phyloP scores from a whole-genome alignment of 345 rosid species.

The Reutealis trisperma region DNA sequence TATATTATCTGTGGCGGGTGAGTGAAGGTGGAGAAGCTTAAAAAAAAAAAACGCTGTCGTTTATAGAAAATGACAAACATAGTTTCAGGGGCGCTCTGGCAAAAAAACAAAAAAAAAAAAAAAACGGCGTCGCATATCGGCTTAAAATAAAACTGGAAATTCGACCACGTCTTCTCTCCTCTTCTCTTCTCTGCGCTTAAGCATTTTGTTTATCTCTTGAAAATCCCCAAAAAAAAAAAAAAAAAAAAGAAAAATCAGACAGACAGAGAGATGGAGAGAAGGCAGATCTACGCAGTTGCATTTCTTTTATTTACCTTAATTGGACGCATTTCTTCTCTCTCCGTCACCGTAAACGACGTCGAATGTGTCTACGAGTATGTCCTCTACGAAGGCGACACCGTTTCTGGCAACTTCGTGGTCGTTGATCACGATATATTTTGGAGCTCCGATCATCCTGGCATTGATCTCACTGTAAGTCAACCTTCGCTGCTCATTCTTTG shows the following conservation, averaged over 20 bases:
- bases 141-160: too few relatives aligned
- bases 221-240: background rate
- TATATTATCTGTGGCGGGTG: too few relatives aligned
- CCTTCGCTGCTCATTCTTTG: background rate
- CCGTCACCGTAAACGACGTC: slow-evolving; percentile 81
- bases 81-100: too few relatives aligned
- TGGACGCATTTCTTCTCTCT: slow-evolving; percentile 57
- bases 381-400: slow-evolving; percentile 83
- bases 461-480: slow-evolving; percentile 71
- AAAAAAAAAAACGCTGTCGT: background rate
- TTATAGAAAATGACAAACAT: too few relatives aligned
- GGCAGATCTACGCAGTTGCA: slow-evolving; percentile 34
- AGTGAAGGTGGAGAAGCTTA: too few relatives aligned
- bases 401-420: slow-evolving; percentile 95
- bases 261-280: slow-evolving; percentile 20
- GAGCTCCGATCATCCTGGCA: slow-evolving; percentile 96
- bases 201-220: background rate
- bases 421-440: slow-evolving; percentile 99
- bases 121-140: slow-evolving; percentile 1
- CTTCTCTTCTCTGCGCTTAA: too few relatives aligned
- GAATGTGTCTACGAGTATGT: slow-evolving; percentile 96
- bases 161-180: too few relatives aligned
- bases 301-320: slow-evolving; percentile 44
- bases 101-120: too few relatives aligned
- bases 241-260: background rate